Evolutionary conservation across 1,284 basidiomycete genomes (phyloP).

Genomic region (Grifola frondosa): DNA sequence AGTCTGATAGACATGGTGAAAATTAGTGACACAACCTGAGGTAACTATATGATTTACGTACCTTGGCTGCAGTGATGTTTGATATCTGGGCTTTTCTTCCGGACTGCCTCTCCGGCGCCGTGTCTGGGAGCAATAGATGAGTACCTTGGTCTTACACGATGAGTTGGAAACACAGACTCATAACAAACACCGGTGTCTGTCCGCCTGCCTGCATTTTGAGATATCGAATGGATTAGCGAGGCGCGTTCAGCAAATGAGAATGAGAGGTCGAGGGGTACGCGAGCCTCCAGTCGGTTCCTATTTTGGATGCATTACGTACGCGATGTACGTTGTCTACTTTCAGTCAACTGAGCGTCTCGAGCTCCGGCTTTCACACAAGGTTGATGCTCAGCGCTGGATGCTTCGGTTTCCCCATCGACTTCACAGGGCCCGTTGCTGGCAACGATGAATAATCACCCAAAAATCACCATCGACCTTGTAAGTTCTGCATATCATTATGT

Average conservation of each 20-base stretch:
- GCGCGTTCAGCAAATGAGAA: too few species aligned
- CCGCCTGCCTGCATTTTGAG: slow-evolving; percentile 44
- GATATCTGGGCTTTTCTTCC: slow-evolving; percentile 96
- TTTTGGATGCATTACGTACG: too few species aligned
- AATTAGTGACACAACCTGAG: slow-evolving; percentile 1
- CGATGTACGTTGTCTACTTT: too few species aligned
- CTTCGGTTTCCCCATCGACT: too few species aligned
- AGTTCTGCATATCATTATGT: slow-evolving; percentile 4
- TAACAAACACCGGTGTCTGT: slow-evolving; percentile 74
- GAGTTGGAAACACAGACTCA: slow-evolving; percentile 47
- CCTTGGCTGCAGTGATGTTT: slow-evolving; percentile 97
- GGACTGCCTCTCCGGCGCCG: slow-evolving; percentile 89
- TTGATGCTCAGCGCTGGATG: too few species aligned
- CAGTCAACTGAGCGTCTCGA: too few species aligned
- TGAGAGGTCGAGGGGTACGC: too few species aligned
- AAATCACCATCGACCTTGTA: slow-evolving; percentile 38
- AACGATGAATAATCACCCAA: too few species aligned
- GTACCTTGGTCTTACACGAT: not conserved
- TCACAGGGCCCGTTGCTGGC: too few species aligned
- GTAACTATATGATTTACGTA: slow-evolving; percentile 34
- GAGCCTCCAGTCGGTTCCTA: too few species aligned
- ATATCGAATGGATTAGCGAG: too few species aligned
- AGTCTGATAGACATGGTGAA: slow-evolving; percentile 53
- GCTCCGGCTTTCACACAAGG: too few species aligned
- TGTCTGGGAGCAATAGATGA: slow-evolving; percentile 53